These are phyloP conservation scores for Tylopilus sp. DNA, from an alignment of 1,284 basidiomycete genomes.

Conservation along the genomic window DNA sequence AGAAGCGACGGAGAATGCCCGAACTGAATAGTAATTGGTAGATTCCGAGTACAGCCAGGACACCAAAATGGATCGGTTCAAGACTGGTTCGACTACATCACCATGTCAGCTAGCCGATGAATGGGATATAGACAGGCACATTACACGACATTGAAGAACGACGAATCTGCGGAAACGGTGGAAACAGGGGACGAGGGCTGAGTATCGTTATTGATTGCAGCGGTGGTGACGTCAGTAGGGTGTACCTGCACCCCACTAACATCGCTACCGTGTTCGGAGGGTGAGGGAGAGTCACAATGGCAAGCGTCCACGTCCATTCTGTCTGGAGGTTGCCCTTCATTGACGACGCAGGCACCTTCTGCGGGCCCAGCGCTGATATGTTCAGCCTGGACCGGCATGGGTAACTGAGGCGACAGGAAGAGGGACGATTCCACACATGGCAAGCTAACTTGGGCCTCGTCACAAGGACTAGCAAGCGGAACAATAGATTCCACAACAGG, in stretches of 20 bases:
- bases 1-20: too few relatives aligned
- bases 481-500: slow-evolving; percentile 1
- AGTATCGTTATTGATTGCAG: slow-evolving; percentile 10
- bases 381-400: slow-evolving; percentile 3
- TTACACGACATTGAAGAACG: slow-evolving; percentile 32
- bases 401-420: slow-evolving; percentile 4
- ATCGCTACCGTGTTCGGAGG: slow-evolving; percentile 64
- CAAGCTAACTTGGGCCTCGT: not conserved
- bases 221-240: slow-evolving; percentile 7
- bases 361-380: not conserved
- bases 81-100: slow-evolving; percentile 14
- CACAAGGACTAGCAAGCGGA: not conserved
- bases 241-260: slow-evolving; percentile 7
- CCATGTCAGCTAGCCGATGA: not conserved
- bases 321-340: slow-evolving; percentile 5
- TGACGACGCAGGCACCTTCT: not conserved
- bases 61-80: too few relatives aligned
- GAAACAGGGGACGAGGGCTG: slow-evolving; percentile 21
- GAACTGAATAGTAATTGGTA: too few relatives aligned
- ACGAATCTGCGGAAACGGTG: slow-evolving; percentile 15
- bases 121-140: not conserved
- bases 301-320: not conserved
- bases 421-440: slow-evolving; percentile 9
- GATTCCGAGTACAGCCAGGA: too few relatives aligned
- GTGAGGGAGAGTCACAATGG: slow-evolving; percentile 31